Percentiles rank a stretch among this genome's conserved stretches.
phyloP scores from a whole-genome alignment of 305 asterid genomes.

The Ilex paraguariensis region DNA sequence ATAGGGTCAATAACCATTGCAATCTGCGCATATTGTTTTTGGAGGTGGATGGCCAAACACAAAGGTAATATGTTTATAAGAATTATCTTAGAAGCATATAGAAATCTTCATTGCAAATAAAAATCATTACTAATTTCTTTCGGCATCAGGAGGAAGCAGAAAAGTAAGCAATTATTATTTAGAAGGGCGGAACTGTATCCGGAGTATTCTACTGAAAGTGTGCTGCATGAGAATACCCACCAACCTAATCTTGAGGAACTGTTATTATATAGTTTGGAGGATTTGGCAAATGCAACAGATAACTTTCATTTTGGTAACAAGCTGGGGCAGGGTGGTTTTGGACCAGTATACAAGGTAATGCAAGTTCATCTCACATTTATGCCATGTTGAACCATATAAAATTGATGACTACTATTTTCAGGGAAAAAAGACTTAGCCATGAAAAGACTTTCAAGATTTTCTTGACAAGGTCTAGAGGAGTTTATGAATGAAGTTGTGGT shows the following conservation, averaged over 20 bases:
- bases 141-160: not conserved
- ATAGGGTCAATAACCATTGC: not conserved
- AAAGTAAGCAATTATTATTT: too few species aligned
- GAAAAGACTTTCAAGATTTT: conserved; percentile 20
- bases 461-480: conserved; percentile 19
- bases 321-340: conserved; percentile 42
- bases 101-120: too few species aligned
- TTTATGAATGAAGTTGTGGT: conserved; percentile 21
- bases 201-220: too few species aligned
- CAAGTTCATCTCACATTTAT: not conserved
- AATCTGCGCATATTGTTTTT: not conserved
- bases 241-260: not conserved
- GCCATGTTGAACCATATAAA: not conserved
- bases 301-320: conserved; percentile 32
- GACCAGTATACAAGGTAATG: conserved; percentile 33
- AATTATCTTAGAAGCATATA: too few species aligned
- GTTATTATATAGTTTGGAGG: not conserved
- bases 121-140: not conserved
- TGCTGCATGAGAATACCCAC: not conserved
- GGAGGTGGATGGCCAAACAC: not conserved
- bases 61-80: not conserved
- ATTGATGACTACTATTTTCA: not conserved
- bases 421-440: too few species aligned
- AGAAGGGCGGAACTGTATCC: too few species aligned
- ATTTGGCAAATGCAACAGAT: conserved; percentile 6